Conservation (phyloP, 169 alveolate species). For the Ichthyophthirius multifiliis region DNA sequence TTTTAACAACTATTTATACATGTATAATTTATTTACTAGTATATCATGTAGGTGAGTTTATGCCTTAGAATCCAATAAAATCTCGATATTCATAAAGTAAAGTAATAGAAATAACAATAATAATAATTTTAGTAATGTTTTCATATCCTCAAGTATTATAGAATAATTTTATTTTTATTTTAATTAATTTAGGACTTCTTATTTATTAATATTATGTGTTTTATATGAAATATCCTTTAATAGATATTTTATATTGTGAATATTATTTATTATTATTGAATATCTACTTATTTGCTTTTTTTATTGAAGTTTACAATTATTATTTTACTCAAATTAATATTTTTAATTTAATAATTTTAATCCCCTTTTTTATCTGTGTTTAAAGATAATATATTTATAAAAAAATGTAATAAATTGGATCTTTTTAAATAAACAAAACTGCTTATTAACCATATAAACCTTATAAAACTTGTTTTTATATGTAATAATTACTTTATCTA, state of each 20-base stretch:
- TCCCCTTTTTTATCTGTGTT: too few species aligned
- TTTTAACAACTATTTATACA: neutral
- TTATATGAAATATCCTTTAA: neutral
- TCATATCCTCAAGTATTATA: neutral
- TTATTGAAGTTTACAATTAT: too few species aligned
- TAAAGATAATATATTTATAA: neutral
- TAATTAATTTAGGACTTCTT: too few species aligned
- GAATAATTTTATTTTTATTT: too few species aligned
- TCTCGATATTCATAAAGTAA: neutral
- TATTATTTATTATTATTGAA: neutral
- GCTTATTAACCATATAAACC: too few species aligned
- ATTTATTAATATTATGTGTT: neutral
- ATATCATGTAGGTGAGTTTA: neutral
- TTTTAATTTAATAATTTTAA: too few species aligned
- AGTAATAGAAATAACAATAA: neutral
- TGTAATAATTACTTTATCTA: neutral
- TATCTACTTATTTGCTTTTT: neutral
- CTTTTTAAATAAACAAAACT: too few species aligned
- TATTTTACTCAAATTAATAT: too few species aligned
- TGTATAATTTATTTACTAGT: neutral
- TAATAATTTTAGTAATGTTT: neutral
- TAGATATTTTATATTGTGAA: neutral
- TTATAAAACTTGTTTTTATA: neutral
- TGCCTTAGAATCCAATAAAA: slow-evolving; percentile 2
- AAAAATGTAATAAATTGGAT: neutral